These are phyloP conservation scores for Fusarium verrucosum DNA, from an alignment of 2,329 filamentous ascomycete species.

Conservation along the genomic window DNA sequence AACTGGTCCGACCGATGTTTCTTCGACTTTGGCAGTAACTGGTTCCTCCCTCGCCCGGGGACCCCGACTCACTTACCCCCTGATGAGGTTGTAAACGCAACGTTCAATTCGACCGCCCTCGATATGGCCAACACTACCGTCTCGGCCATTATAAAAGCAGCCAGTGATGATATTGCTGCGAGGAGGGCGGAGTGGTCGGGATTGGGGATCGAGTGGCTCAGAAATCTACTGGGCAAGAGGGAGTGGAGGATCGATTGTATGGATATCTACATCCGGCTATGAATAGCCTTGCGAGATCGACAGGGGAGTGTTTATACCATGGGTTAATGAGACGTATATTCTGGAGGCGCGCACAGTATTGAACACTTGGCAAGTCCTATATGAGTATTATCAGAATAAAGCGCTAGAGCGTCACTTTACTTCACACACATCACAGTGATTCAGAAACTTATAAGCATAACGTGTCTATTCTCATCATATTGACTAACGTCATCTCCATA, in stretches of 20 bases:
- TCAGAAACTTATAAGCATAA: constrained; percentile 10
- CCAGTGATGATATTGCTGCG: constrained; percentile 68
- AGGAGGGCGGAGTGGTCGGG: constrained; percentile 75
- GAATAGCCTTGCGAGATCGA: not conserved
- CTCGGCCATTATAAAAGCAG: constrained; percentile 71
- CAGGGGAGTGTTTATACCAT: not conserved
- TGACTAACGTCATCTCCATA: constrained; percentile 15
- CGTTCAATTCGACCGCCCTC: constrained; percentile 60
- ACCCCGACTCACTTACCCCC: constrained; percentile 44
- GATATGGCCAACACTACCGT: constrained; percentile 75
- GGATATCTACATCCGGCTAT: constrained; percentile 85
- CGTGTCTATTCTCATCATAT: constrained; percentile 35
- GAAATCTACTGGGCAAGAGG: constrained; percentile 79
- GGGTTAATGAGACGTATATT: constrained; percentile 17
- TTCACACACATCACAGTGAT: not conserved
- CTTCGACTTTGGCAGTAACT: constrained; percentile 91
- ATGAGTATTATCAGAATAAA: not conserved
- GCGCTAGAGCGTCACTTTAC: constrained; percentile 6
- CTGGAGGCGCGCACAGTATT: not conserved
- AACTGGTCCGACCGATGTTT: constrained; percentile 91
- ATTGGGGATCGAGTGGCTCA: constrained; percentile 84
- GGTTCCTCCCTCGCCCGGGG: constrained; percentile 82
- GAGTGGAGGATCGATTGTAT: constrained; percentile 94
- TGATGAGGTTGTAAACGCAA: constrained; percentile 27
- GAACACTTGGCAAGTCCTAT: not conserved